Evolutionary conservation across 2,329 filamentous ascomycete species (phyloP), one percentile per base, ranked within the genome.

Genomic region (Capronia americana): DNA sequence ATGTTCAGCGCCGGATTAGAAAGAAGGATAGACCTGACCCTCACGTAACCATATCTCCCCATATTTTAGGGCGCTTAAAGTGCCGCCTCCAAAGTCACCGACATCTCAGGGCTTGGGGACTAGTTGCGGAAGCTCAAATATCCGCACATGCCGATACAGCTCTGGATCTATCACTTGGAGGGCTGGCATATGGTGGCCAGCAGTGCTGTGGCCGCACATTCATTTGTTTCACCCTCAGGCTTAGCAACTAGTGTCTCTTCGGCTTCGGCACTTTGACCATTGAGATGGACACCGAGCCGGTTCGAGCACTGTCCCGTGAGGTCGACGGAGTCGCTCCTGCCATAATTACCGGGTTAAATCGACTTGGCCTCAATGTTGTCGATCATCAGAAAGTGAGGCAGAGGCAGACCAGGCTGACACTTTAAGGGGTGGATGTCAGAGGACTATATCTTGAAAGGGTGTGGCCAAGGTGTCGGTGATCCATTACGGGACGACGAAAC

Each of bases 361-460:
- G 11, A 54, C 26, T 61, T 61, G 23, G 5, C 20, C 11, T 28
- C 28, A 41, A n/a, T 20, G 48, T 38, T 41, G 58, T 51, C 48
- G 58, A 61, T 61, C 58, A 61, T 28, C 6, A 24, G 11, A 61
- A 51, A 61, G 58, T 61, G 58, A 61, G 58, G 58, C 58, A 61
- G 58, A 30, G 58, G 17, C 58, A 26, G 50, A 51, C 38, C 48
- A 38, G 34, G 58, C 48, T 61, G 58, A 61, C 50, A 61, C 51
- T 51, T 41, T 53, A 61, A 61, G 58, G 58, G 28, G 32, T 50
- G 46, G 28, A 53, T 23, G 38, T 50, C 44, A 24, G 24, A 38
- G 10, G 1, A 24, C 48, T 28, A 53, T 23, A 53, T 8, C 4
- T 24, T 26, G 20, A 17, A 53, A 53, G 48, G 48, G 26, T 53